phyloP scores from a whole-genome alignment of 371 early-diverging fungal genomes.

The Mortierella polycephala region DNA sequence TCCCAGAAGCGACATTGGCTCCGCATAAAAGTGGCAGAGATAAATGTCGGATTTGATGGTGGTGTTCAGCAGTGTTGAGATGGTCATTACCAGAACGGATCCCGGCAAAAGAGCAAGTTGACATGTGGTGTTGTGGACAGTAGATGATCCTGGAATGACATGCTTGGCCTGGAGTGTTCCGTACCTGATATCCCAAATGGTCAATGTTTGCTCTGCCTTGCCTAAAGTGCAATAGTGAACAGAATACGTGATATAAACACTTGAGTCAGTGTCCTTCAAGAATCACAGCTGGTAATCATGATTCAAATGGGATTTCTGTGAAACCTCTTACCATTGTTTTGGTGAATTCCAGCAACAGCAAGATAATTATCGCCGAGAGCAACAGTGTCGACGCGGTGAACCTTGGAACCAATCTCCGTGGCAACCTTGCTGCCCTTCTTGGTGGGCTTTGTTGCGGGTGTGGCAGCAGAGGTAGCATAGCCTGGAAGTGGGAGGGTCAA shows the following conservation, averaged over 20 bases:
- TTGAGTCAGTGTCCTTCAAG: background rate
- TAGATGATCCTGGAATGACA: constrained; percentile 30
- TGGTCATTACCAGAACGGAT: constrained; percentile 43
- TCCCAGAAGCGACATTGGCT: constrained; percentile 73
- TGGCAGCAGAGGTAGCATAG: constrained; percentile 10
- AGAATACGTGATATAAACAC: background rate
- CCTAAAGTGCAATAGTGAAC: constrained; percentile 4
- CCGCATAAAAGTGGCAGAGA: constrained; percentile 70
- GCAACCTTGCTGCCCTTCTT: constrained; percentile 29
- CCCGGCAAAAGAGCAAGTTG: constrained; percentile 54
- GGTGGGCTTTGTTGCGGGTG: constrained; percentile 16
- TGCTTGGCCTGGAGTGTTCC: constrained; percentile 73
- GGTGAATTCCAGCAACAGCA: constrained; percentile 63
- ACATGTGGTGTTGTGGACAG: constrained; percentile 42
- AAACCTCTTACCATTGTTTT: constrained; percentile 42
- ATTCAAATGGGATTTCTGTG: background rate
- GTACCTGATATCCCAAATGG: constrained; percentile 78
- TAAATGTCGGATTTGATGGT: constrained; percentile 64
- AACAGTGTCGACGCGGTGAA: constrained; percentile 27
- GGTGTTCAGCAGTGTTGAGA: constrained; percentile 54
- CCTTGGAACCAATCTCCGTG: constrained; percentile 10
- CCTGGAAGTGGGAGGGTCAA: constrained; percentile 47
- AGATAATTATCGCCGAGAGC: constrained; percentile 65
- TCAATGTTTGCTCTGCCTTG: constrained; percentile 65
- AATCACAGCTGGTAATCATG: background rate